These are phyloP conservation scores for Podospora sp. DNA, from an alignment of 495 filamentous ascomycete species.

Conservation along the genomic window DNA sequence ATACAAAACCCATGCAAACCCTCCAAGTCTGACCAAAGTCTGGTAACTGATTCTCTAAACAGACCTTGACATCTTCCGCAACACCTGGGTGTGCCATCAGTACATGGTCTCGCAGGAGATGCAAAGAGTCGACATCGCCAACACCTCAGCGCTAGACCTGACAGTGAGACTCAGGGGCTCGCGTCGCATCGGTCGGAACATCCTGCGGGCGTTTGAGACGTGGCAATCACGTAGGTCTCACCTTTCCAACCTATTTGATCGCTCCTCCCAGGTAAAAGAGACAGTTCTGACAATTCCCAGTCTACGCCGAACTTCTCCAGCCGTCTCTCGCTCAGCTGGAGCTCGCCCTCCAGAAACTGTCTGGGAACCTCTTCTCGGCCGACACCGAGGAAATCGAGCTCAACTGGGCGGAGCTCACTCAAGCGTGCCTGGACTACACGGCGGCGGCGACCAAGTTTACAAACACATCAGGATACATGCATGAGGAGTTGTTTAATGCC, in stretches of 20 bases:
- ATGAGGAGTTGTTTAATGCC: too few relatives aligned
- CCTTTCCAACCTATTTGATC: too few relatives aligned
- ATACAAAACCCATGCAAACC: not conserved
- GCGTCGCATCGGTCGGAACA: not conserved
- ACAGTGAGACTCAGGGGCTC: not conserved
- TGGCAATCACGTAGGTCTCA: not conserved
- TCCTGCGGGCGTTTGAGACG: not conserved
- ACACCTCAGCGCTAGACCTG: not conserved
- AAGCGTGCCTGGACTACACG: not conserved
- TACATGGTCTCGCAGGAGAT: slow-evolving; percentile 5
- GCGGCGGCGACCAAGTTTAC: too few relatives aligned
- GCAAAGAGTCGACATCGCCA: slow-evolving; percentile 4
- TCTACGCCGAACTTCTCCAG: not conserved
- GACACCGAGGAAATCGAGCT: not conserved
- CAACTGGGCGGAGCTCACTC: not conserved
- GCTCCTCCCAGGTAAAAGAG: not conserved
- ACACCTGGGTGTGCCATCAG: not conserved
- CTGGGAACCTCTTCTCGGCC: not conserved
- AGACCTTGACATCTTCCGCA: not conserved
- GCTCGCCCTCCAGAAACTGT: not conserved
- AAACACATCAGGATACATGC: too few relatives aligned
- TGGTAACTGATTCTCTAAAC: not conserved
- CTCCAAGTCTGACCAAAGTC: not conserved
- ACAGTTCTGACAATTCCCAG: not conserved
- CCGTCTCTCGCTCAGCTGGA: not conserved